A percentile compares a stretch with the other conserved stretches of the same genome.
Evolutionary conservation across 2,329 filamentous ascomycete species (phyloP).

Genomic region (Sordariomycetes sp.): DNA sequence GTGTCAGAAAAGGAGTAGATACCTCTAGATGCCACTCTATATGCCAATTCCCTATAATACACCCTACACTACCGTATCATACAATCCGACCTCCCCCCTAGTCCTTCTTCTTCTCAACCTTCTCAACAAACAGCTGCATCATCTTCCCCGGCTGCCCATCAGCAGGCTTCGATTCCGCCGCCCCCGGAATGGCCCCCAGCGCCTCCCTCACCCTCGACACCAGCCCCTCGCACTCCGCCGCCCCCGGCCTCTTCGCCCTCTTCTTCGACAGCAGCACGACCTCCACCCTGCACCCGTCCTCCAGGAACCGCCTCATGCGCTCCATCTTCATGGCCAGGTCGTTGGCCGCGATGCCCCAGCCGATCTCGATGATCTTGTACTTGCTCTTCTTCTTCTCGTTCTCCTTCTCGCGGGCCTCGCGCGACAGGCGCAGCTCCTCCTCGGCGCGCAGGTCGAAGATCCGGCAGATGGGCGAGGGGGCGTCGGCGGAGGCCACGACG

Average conservation of each 20-base stretch:
- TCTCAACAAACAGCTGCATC: constrained; percentile 31
- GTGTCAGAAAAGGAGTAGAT: too few species aligned
- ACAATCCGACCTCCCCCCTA: neutral
- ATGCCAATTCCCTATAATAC: neutral
- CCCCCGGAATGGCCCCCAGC: constrained; percentile 17
- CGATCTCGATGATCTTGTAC: constrained; percentile 74
- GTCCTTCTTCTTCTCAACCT: neutral
- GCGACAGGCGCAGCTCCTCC: constrained; percentile 19
- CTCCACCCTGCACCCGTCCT: constrained; percentile 66
- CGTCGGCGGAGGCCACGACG: constrained; percentile 21
- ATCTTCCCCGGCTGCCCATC: constrained; percentile 33
- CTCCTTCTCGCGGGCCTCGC: constrained; percentile 24
- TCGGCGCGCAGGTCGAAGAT: constrained; percentile 50
- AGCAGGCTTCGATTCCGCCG: constrained; percentile 30
- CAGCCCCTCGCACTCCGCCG: constrained; percentile 49
- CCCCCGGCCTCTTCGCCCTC: constrained; percentile 44
- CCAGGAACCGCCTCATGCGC: constrained; percentile 57
- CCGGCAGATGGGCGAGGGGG: constrained; percentile 47
- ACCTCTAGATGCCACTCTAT: neutral
- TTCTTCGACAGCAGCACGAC: constrained; percentile 56
- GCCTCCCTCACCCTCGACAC: constrained; percentile 22
- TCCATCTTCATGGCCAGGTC: constrained; percentile 65
- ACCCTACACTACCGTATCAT: neutral
- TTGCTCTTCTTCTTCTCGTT: constrained; percentile 30
- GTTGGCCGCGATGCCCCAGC: constrained; percentile 72